These are phyloP conservation scores for Trichothecium sympodiale DNA, from an alignment of 2,329 filamentous ascomycete species.

Conservation along the genomic window DNA sequence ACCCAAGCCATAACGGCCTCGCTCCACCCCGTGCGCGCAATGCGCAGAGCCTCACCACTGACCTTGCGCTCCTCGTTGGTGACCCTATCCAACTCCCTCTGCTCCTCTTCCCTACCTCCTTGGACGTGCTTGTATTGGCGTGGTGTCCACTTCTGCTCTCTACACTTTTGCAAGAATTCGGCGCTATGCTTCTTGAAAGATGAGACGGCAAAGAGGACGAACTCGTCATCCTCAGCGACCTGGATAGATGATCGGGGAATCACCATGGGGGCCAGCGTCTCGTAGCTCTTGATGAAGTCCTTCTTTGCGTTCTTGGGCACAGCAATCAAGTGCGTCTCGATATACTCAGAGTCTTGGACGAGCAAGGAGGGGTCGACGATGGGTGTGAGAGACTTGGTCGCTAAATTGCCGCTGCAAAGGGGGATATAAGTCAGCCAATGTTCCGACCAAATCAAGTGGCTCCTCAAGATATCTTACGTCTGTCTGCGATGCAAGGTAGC, in stretches of 20 bases:
- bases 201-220: constrained; percentile 76
- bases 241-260: constrained; percentile 78
- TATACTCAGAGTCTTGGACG: constrained; percentile 86
- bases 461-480: constrained; percentile 44
- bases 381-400: constrained; percentile 85
- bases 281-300: constrained; percentile 83
- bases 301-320: constrained; percentile 72
- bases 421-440: too few species aligned
- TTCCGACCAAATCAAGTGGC: neutral
- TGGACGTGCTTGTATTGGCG: constrained; percentile 90
- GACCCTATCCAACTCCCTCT: constrained; percentile 72
- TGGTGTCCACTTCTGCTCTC: constrained; percentile 90
- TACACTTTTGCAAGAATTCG: constrained; percentile 85
- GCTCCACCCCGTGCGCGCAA: constrained; percentile 87
- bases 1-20: constrained; percentile 95
- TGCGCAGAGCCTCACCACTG: constrained; percentile 80
- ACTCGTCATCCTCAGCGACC: constrained; percentile 80
- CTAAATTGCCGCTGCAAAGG: constrained; percentile 65
- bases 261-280: constrained; percentile 81
- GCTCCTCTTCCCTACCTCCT: constrained; percentile 81
- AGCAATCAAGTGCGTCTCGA: constrained; percentile 89
- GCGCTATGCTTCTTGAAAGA: constrained; percentile 83
- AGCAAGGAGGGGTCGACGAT: constrained; percentile 73
- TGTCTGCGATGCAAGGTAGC: constrained; percentile 75
- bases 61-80: constrained; percentile 80